Evolutionary conservation across 2,329 filamentous ascomycete species (phyloP).

Genomic region (Ceratocystis cacaofunesta): DNA sequence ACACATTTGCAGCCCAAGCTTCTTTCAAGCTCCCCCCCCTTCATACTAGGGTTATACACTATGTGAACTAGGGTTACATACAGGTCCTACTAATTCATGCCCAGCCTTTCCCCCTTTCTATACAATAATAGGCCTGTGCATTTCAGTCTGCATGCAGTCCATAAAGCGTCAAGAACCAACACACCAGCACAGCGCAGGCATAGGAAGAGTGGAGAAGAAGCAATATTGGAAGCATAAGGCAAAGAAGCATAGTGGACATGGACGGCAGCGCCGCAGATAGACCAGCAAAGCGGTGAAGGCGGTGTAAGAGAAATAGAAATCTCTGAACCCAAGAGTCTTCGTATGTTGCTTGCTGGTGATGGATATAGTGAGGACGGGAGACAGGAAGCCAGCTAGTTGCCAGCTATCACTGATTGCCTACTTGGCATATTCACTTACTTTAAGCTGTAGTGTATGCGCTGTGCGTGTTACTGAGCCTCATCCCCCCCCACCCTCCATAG

Average conservation of each 20-base stretch:
- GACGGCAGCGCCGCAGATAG: background rate
- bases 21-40: background rate
- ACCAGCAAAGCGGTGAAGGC: background rate
- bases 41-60: background rate
- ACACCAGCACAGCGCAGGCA: background rate
- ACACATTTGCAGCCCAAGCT: background rate
- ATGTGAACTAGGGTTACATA: background rate
- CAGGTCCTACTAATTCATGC: background rate
- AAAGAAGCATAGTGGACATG: background rate
- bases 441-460: background rate
- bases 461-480: too few relatives aligned
- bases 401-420: background rate
- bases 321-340: background rate
- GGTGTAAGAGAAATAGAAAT: background rate
- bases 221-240: background rate
- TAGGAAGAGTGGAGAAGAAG: background rate
- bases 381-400: background rate
- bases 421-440: background rate
- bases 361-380: background rate
- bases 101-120: background rate
- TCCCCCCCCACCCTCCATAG: too few relatives aligned
- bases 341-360: background rate
- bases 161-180: background rate
- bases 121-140: background rate
- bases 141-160: background rate